Percentiles rank a stretch among this genome's conserved stretches.
phyloP scores from a whole-genome alignment of 108 stramenopile genomes.

The Craspedostauros australis region DNA sequence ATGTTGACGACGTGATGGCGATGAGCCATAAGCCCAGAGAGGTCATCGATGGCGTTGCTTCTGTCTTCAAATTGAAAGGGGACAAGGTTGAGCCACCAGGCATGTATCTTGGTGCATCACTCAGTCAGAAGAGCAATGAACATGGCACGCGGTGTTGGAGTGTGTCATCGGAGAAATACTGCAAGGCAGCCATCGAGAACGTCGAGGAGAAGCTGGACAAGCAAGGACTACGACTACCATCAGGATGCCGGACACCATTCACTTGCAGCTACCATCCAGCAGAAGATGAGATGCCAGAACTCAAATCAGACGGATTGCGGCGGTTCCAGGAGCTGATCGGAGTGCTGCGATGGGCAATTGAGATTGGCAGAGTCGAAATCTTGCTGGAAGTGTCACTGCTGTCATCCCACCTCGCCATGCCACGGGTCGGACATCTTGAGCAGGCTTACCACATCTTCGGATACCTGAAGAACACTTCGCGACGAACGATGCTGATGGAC shows the following conservation, averaged over 20 bases:
- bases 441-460: conserved; percentile 38
- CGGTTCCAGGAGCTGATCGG: conserved; percentile 32
- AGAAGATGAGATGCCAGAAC: conserved; percentile 9
- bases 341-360: conserved; percentile 33
- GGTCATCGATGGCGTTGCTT: conserved; percentile 21
- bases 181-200: conserved; percentile 27
- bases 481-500: background rate
- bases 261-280: conserved; percentile 19
- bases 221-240: background rate
- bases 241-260: background rate
- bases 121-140: conserved; percentile 14
- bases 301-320: background rate
- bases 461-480: conserved; percentile 34
- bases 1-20: conserved; percentile 28
- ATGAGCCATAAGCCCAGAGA: conserved; percentile 4
- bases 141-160: conserved; percentile 37
- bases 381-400: conserved; percentile 31
- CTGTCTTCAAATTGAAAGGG: conserved; percentile 31
- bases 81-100: conserved; percentile 31
- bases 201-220: conserved; percentile 22
- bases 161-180: conserved; percentile 30
- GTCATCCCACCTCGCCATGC: conserved; percentile 41
- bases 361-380: conserved; percentile 38
- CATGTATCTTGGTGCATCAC: conserved; percentile 34
- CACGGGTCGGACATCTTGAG: conserved; percentile 48